These are phyloP conservation scores for Calonectria pauciramosa DNA, from an alignment of 2,329 filamentous ascomycete species.

Conservation along the genomic window DNA sequence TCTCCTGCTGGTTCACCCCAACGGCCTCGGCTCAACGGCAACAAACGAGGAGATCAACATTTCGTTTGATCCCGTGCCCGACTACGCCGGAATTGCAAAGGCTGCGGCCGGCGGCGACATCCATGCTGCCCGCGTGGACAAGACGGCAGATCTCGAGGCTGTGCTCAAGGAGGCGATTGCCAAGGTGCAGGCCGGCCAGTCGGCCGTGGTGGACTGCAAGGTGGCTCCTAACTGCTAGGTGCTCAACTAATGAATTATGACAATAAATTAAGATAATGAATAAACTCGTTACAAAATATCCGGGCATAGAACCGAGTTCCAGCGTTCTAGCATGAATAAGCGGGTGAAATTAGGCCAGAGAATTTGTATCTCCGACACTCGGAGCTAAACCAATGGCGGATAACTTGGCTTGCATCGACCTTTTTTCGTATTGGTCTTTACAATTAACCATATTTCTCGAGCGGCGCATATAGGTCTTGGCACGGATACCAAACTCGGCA, in stretches of 20 bases:
- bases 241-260: slow-evolving; percentile 26
- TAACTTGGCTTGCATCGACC: neutral
- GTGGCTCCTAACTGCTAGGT: slow-evolving; percentile 59
- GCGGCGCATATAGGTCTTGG: neutral
- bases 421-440: neutral
- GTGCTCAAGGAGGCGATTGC: slow-evolving; percentile 65
- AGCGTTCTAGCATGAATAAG: neutral
- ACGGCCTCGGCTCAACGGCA: slow-evolving; percentile 66
- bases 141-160: slow-evolving; percentile 60
- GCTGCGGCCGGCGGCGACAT: slow-evolving; percentile 69
- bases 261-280: slow-evolving; percentile 23
- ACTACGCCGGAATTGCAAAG: slow-evolving; percentile 73
- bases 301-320: neutral
- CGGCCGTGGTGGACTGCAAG: slow-evolving; percentile 68
- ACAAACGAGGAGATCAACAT: slow-evolving; percentile 75
- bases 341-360: neutral
- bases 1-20: slow-evolving; percentile 69
- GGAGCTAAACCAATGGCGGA: neutral
- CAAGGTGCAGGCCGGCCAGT: slow-evolving; percentile 63
- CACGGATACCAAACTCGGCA: neutral
- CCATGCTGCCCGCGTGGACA: slow-evolving; percentile 62
- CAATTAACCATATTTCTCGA: neutral
- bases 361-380: neutral
- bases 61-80: slow-evolving; percentile 69
- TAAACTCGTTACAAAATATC: neutral